phyloP scores from a whole-genome alignment of 73 alveolate genomes.

The Urostyla sp. region DNA sequence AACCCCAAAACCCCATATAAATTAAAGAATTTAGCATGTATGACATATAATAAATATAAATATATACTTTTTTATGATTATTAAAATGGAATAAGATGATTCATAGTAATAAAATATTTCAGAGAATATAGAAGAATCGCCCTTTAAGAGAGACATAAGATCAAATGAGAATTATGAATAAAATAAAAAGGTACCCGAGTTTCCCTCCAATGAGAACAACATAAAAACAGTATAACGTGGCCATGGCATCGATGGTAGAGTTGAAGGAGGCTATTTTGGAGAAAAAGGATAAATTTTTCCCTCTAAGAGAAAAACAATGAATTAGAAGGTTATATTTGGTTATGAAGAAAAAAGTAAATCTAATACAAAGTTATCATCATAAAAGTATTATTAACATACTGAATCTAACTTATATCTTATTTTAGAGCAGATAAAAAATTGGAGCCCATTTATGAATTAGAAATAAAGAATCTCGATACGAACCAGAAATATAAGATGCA shows the following conservation, averaged over 20 bases:
- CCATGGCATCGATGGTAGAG: not conserved
- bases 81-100: constrained; percentile 39
- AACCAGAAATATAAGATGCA: constrained; percentile 46
- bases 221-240: not conserved
- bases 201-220: constrained; percentile 34
- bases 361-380: not conserved
- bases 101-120: not conserved
- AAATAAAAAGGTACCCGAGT: constrained; percentile 1
- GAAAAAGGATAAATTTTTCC: not conserved
- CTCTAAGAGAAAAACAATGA: not conserved
- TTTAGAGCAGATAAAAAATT: constrained; percentile 5
- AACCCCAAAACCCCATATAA: too few species aligned
- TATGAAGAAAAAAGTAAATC: not conserved
- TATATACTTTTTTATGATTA: too few species aligned
- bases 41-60: too few species aligned
- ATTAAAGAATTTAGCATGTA: too few species aligned
- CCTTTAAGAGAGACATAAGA: not conserved
- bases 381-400: not conserved
- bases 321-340: not conserved
- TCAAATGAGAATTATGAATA: not conserved
- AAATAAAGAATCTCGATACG: constrained; percentile 49
- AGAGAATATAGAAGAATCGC: constrained; percentile 45
- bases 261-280: not conserved
- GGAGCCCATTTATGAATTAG: constrained; percentile 42
- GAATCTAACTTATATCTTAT: not conserved